These are phyloP conservation scores for Candida easanensis DNA, from an alignment of 805 yeast genomes.

Conservation along the genomic window DNA sequence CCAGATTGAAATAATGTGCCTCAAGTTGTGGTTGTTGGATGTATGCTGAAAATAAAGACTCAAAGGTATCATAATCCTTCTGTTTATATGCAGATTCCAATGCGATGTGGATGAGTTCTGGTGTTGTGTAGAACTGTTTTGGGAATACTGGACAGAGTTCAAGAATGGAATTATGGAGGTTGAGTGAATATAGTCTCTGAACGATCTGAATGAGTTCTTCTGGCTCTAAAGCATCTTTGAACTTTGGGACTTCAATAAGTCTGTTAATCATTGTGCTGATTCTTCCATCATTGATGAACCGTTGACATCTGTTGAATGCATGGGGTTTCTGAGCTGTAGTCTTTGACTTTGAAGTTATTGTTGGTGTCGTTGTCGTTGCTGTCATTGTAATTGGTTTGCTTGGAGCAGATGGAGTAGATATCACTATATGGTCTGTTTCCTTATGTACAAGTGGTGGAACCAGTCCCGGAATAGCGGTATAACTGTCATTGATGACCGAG, in stretches of 20 bases:
- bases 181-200: not conserved
- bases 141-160: constrained; percentile 4
- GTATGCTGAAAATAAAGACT: constrained; percentile 19
- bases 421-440: not conserved
- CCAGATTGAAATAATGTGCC: constrained; percentile 20
- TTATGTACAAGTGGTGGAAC: constrained; percentile 5
- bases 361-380: too few species aligned
- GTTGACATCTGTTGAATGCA: not conserved
- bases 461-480: constrained; percentile 1
- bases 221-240: not conserved
- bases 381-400: too few species aligned
- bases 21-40: constrained; percentile 14
- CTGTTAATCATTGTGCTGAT: too few species aligned
- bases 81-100: constrained; percentile 5
- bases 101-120: constrained; percentile 1
- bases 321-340: not conserved
- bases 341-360: too few species aligned
- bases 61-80: constrained; percentile 14
- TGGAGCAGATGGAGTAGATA: not conserved
- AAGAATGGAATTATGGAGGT: not conserved
- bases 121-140: not conserved
- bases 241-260: too few species aligned
- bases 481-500: constrained; percentile 4
- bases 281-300: too few species aligned
- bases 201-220: constrained; percentile 1